phyloP scores from a whole-genome alignment of 176 grass and related monocot species.

The Poa pratensis region DNA sequence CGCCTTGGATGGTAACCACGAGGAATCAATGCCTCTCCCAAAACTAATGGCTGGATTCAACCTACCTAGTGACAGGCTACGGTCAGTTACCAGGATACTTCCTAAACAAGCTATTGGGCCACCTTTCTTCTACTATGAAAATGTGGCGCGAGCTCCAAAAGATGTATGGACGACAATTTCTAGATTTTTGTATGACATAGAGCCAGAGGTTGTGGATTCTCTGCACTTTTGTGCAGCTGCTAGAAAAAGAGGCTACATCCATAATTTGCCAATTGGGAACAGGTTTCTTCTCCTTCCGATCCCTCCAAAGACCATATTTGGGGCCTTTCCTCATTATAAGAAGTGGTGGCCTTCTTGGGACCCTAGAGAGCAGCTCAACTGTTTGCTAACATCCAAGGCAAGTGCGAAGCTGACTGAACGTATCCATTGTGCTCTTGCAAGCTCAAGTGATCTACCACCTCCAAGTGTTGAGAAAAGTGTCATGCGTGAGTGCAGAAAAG shows the following conservation, averaged over 20 bases:
- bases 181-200: constrained; percentile 58
- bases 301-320: constrained; percentile 63
- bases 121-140: constrained; percentile 85
- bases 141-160: constrained; percentile 72
- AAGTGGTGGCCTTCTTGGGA: constrained; percentile 83
- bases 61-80: constrained; percentile 48
- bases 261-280: constrained; percentile 64
- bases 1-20: constrained; percentile 19
- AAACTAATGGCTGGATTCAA: constrained; percentile 62
- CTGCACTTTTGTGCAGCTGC: constrained; percentile 63
- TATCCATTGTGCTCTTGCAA: constrained; percentile 12
- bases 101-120: constrained; percentile 52
- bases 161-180: constrained; percentile 69
- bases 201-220: constrained; percentile 75
- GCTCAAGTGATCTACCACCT: constrained; percentile 37
- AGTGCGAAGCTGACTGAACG: constrained; percentile 62
- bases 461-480: constrained; percentile 47
- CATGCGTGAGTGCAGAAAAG: constrained; percentile 51
- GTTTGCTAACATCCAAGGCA: constrained; percentile 56
- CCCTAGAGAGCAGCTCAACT: constrained; percentile 68
- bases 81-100: constrained; percentile 28
- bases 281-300: constrained; percentile 52
- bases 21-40: constrained; percentile 33
- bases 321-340: constrained; percentile 59
- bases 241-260: constrained; percentile 75